Evolutionary conservation across 1,139 yeast genomes (phyloP), one percentile per base, ranked within the genome.

Genomic region (Pichia norvegensis): DNA sequence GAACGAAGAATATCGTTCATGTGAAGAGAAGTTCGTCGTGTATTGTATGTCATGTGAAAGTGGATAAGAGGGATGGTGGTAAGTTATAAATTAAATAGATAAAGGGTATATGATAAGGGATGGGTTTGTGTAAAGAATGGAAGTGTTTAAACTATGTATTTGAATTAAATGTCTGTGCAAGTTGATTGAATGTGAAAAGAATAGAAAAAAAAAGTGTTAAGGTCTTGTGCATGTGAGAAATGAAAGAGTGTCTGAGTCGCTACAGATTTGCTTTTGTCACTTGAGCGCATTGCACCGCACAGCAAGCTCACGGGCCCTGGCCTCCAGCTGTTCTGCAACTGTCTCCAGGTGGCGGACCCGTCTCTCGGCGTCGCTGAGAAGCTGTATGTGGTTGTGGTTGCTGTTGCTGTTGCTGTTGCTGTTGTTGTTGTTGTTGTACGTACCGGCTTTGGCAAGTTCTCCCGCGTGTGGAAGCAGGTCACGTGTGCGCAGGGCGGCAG

Each of bases 241-340:
- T n/a, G n/a, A n/a, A n/a, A n/a, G n/a, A n/a, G n/a, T n/a, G n/a
- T n/a, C n/a, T n/a, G n/a, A n/a, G n/a, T n/a, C n/a, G n/a, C n/a
- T n/a, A n/a, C n/a, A n/a, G n/a, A n/a, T n/a, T n/a, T n/a, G n/a
- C n/a, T n/a, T n/a, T n/a, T n/a, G n/a, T n/a, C n/a, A n/a, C n/a
- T n/a, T n/a, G n/a, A n/a, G n/a, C n/a, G n/a, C n/a, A n/a, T n/a
- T n/a, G n/a, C 31, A 27, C 31, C 31, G 16, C 13, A 27, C 31
- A 13, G 31, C 31, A 40, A 78, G 56, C 49, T 79, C 82, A 23
- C 66, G 62, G 1, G 82, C 69, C 79, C 83, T 81, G 45, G 66
- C 69, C 49, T 79, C 85, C 41, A 83, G 60, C 53, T 83, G 87
- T 5, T 63, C 59, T 1, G 75, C 69, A 25, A 36, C 38, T 6